These are phyloP conservation scores for Hibiscus mutabilis DNA, from an alignment of 345 rosid species.

Conservation along the genomic window DNA sequence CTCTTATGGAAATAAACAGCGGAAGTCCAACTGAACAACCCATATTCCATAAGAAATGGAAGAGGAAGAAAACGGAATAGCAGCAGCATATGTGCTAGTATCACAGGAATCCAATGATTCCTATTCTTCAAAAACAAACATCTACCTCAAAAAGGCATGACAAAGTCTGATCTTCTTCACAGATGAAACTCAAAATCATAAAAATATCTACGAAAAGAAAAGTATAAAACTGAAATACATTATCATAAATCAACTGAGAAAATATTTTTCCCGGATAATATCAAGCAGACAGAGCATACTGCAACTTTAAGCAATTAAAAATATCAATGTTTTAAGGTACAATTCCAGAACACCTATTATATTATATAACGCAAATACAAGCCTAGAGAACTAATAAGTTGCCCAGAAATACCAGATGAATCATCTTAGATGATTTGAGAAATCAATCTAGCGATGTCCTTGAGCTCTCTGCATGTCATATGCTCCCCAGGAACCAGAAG, in stretches of 20 bases:
- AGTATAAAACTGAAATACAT: not conserved
- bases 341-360: constrained; percentile 20
- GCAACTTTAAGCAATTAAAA: constrained; percentile 17
- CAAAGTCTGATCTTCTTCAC: constrained; percentile 1
- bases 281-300: constrained; percentile 8
- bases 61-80: not conserved
- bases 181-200: not conserved
- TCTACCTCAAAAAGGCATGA: constrained; percentile 2
- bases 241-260: constrained; percentile 9
- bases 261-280: constrained; percentile 14
- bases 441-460: constrained; percentile 56
- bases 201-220: not conserved
- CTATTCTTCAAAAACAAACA: not conserved
- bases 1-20: not conserved
- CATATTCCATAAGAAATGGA: not conserved
- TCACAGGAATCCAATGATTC: not conserved
- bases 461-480: constrained; percentile 64
- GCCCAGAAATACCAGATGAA: constrained; percentile 34
- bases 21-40: not conserved
- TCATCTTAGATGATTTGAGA: constrained; percentile 21
- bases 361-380: constrained; percentile 21
- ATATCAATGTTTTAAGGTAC: constrained; percentile 19
- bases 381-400: constrained; percentile 25
- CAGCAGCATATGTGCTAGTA: not conserved
- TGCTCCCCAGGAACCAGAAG: constrained; percentile 59